These are phyloP conservation scores for Aspergillus persii DNA, from an alignment of 2,329 filamentous ascomycete species.

Conservation along the genomic window DNA sequence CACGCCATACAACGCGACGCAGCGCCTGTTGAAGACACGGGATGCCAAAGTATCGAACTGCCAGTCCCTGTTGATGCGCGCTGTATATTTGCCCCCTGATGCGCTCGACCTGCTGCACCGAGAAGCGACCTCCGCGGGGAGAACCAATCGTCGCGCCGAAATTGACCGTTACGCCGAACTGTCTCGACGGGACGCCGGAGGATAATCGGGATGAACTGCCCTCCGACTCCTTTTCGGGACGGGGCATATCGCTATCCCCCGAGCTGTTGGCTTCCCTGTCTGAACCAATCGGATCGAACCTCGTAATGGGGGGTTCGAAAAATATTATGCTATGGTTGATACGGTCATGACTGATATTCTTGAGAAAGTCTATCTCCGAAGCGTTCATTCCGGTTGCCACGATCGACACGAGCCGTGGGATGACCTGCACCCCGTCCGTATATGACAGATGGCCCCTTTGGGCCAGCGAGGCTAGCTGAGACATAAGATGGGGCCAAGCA, in stretches of 20 bases:
- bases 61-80: constrained; percentile 17
- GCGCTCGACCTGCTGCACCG: constrained; percentile 16
- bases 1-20: constrained; percentile 13
- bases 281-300: not conserved
- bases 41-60: constrained; percentile 14
- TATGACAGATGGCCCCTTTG: constrained; percentile 24
- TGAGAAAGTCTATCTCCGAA: not conserved
- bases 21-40: constrained; percentile 6
- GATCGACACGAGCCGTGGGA: constrained; percentile 24
- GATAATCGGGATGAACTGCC: no score
- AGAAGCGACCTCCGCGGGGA: constrained; percentile 18
- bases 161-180: constrained; percentile 13
- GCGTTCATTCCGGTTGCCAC: constrained; percentile 18
- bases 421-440: constrained; percentile 17
- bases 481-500: constrained; percentile 19
- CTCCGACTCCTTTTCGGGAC: no score
- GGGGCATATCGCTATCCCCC: not conserved
- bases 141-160: constrained; percentile 13
- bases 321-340: constrained; percentile 4
- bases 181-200: not conserved
- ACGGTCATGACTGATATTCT: not conserved
- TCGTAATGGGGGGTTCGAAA: constrained; percentile 10
- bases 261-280: not conserved
- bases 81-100: constrained; percentile 17
- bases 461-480: constrained; percentile 19